Conservation (phyloP, 2,329 filamentous ascomycete species). For the Fusarium brevicatenulatum region DNA sequence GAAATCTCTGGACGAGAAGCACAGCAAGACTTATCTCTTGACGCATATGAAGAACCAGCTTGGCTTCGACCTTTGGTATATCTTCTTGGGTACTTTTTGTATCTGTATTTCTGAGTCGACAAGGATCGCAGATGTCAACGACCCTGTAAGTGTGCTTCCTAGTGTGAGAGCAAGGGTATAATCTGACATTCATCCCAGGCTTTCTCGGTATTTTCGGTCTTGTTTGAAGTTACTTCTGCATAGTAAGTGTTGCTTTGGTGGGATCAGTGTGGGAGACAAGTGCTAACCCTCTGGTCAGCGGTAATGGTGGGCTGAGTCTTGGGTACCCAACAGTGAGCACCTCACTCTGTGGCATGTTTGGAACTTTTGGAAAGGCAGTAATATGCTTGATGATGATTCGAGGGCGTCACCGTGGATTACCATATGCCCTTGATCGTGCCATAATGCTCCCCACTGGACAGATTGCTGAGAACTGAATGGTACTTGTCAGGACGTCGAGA, state of each 20-base stretch:
- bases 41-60: constrained; percentile 51
- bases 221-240: constrained; percentile 48
- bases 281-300: constrained; percentile 21
- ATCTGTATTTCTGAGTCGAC: constrained; percentile 45
- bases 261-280: accelerated
- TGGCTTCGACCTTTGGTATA: constrained; percentile 54
- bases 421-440: constrained; percentile 47
- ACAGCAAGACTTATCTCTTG: constrained; percentile 43
- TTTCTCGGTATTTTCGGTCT: constrained; percentile 44
- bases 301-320: constrained; percentile 49
- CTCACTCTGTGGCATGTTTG: constrained; percentile 45
- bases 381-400: constrained; percentile 50
- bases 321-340: constrained; percentile 44
- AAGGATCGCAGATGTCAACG: constrained; percentile 31
- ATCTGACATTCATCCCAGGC: constrained; percentile 16
- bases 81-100: constrained; percentile 50
- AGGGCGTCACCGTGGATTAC: constrained; percentile 49
- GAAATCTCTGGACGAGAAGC: constrained; percentile 37
- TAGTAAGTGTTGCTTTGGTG: constrained; percentile 35
- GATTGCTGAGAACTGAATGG: background rate
- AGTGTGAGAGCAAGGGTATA: accelerated
- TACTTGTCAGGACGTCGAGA: background rate
- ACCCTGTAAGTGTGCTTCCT: constrained; percentile 29
- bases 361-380: constrained; percentile 47
- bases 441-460: constrained; percentile 41